A percentile compares a stretch with the other conserved stretches of the same genome.
phyloP scores from a whole-genome alignment of 1,284 basidiomycete genomes.

The Anthracocystis setariae region DNA sequence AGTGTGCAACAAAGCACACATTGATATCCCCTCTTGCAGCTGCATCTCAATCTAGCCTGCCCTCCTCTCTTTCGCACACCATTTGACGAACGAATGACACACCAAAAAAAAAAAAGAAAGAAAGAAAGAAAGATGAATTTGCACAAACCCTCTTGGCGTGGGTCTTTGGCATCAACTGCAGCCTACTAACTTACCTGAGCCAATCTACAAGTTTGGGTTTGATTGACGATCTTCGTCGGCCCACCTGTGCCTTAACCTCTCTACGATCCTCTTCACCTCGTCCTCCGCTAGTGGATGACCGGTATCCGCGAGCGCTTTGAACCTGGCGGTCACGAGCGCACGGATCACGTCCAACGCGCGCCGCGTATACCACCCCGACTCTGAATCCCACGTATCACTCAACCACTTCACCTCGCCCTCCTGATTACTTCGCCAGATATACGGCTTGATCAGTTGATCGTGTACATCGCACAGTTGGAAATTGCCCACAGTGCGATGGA shows the following conservation, averaged over 20 bases:
- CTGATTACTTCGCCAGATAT: conserved; percentile 35
- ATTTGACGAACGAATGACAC: neutral
- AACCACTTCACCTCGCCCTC: too few species aligned
- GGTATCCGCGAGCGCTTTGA: conserved; percentile 38
- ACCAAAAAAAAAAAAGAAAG: too few species aligned
- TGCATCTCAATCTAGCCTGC: neutral
- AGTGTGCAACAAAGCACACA: conserved; percentile 1
- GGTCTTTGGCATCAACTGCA: too few species aligned
- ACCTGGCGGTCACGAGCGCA: conserved; percentile 35
- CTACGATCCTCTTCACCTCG: conserved; percentile 10
- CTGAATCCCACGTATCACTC: conserved; percentile 14
- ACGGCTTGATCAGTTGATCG: conserved; percentile 74
- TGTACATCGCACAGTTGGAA: conserved; percentile 92
- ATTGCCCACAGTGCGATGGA: conserved; percentile 83
- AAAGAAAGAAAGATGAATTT: neutral
- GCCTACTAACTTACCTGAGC: too few species aligned
- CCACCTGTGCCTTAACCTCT: conserved; percentile 14
- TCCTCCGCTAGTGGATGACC: conserved; percentile 6
- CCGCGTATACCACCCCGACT: conserved; percentile 56
- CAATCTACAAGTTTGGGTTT: too few species aligned
- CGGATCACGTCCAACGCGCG: conserved; percentile 52
- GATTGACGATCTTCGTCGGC: conserved; percentile 27
- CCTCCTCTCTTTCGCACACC: neutral
- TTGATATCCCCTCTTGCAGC: conserved; percentile 46
- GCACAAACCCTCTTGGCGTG: neutral